Percentiles rank a stretch among this genome's conserved stretches.
Conservation (phyloP, 441 rosid genomes). For the Cnidoscolus chayamansa region DNA sequence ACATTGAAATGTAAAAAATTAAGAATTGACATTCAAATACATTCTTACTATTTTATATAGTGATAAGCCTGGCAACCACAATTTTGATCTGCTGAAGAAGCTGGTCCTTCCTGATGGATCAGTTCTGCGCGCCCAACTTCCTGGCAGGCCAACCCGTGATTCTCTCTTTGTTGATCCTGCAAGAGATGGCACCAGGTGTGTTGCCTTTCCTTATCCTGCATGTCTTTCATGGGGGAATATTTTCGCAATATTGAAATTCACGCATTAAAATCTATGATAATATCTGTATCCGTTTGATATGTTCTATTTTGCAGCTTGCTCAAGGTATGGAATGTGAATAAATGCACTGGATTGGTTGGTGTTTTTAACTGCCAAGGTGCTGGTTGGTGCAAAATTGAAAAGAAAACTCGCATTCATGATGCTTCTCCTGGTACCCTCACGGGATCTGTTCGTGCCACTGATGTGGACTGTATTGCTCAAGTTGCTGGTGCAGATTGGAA, state of each 20-base stretch:
- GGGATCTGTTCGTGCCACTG: conserved; percentile 49
- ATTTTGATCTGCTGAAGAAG: conserved; percentile 70
- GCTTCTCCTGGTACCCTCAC: conserved; percentile 78
- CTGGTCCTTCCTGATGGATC: conserved; percentile 92
- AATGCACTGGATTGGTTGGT: conserved; percentile 76
- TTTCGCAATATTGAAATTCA: no score
- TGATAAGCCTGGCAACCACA: conserved; percentile 91
- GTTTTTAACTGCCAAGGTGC: conserved; percentile 95
- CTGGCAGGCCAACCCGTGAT: conserved; percentile 95
- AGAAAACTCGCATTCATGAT: conserved; percentile 80
- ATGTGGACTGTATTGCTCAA: conserved; percentile 61
- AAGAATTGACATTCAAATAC: conserved; percentile 17
- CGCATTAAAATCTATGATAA: no score
- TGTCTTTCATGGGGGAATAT: no score
- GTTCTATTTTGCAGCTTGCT: conserved; percentile 49
- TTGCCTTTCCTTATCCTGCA: conserved; percentile 7
- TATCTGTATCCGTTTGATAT: background rate
- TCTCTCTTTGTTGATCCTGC: conserved; percentile 83
- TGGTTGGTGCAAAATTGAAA: conserved; percentile 81
- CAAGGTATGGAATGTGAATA: conserved; percentile 86
- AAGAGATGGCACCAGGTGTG: conserved; percentile 73
- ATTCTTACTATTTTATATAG: conserved; percentile 30
- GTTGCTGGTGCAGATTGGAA: conserved; percentile 71
- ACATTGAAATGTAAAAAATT: background rate
- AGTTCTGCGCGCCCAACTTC: conserved; percentile 77